Evolutionary conservation across 1,139 yeast species (phyloP), one percentile per base, ranked within the genome.

Genomic region (Meyerozyma guilliermondii): DNA sequence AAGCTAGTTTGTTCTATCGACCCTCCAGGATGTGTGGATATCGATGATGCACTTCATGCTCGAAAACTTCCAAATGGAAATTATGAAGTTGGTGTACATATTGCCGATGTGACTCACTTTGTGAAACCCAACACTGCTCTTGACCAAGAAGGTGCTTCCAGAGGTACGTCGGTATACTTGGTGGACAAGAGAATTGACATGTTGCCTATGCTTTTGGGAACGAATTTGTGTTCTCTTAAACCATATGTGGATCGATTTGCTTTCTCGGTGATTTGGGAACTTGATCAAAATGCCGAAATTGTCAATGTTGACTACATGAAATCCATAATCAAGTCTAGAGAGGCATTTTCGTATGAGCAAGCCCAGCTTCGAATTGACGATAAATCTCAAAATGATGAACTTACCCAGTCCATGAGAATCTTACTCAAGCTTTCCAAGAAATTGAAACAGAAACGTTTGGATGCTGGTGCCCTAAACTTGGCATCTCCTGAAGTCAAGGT

Each of bases 141-240:
- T 47, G 98, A 94, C 61, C 85, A 80, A 40, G 99, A 94, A 66
- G 99, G 98, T 64, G 96, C 98, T 1, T 76, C 95, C 2, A 80
- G 99, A 64, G 98, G 97, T 59, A 94, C 98, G 0, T 91, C 98
- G 5, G 97, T 92, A 3, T 94, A 94, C 63, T 74, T 94, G 48
- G 98, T 94, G n/a, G 98, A 94, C 61, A 92, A 94, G 64, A 87
- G 99, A 75, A 94, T 94, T 53, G 99, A 94, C 74, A 94, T 94
- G 99, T 74, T 94, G 53, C 99, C 99, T 3, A 83, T 87, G 83
- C 69, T 94, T 41, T 73, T 94, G 46, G 98, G 98, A 60, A 94
- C 98, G 2, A 94, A 94, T 62, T 70, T 94, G 56, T 94, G 99
- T 71, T 94, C 98, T 3, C 75, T 94, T 55, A 87, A 87, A 56